Percentiles rank a stretch among this genome's conserved stretches.
phyloP scores from a whole-genome alignment of 83 land plant genomes.

The Diphasiastrum complanatum region DNA sequence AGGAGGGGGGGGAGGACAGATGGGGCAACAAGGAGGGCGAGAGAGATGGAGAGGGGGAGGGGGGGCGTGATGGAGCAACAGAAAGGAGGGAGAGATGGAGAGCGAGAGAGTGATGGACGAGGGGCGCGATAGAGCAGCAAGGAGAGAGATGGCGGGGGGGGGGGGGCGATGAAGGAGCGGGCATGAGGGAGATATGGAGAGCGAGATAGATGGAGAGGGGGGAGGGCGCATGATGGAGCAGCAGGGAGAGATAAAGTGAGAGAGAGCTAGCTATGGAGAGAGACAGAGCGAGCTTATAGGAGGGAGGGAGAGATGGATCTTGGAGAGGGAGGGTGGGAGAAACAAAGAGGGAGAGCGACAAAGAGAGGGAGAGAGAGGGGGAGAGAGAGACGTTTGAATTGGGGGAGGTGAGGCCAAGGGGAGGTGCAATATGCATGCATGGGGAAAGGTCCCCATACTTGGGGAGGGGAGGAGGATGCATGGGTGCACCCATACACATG shows the following conservation, averaged over 20 bases:
- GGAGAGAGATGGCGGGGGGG: neutral
- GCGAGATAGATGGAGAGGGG: neutral
- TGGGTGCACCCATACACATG: no score
- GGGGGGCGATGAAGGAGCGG: neutral
- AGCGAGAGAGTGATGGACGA: constrained; percentile 3
- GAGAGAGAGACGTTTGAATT: neutral
- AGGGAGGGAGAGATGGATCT: neutral
- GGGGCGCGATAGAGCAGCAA: neutral
- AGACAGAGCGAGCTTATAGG: neutral
- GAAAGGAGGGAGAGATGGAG: constrained; percentile 4
- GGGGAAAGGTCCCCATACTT: no score
- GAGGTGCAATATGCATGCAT: no score
- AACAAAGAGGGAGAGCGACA: neutral
- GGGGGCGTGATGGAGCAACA: no score
- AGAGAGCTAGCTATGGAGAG: neutral
- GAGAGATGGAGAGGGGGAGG: no score
- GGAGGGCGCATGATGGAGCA: no score
- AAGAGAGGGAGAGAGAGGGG: neutral
- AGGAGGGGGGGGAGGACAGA: no score
- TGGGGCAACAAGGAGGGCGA: no score
- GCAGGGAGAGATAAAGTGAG: constrained; percentile 3
- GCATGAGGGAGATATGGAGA: neutral
- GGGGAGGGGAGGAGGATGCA: no score
- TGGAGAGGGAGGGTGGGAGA: constrained; percentile 1
- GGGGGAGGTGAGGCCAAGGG: neutral